Percentiles rank a stretch among this genome's conserved stretches.
These are phyloP conservation scores for Rhizoclosmatium globosum DNA, from an alignment of 192 early-diverging fungal species.

Conservation along the genomic window DNA sequence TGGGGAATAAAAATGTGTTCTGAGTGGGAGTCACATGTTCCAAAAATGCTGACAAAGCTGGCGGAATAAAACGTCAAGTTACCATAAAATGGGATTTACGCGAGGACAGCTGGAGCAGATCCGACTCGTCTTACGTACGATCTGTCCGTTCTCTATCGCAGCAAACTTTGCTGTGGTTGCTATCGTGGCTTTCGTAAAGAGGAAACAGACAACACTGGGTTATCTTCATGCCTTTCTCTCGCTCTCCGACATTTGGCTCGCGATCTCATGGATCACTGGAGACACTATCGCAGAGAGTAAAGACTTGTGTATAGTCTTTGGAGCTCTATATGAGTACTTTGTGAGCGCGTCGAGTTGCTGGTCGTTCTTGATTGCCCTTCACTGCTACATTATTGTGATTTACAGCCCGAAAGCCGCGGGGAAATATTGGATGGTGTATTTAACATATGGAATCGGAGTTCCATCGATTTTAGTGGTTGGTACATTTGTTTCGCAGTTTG, in stretches of 20 bases:
- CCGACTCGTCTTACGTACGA: not conserved
- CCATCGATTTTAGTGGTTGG: not conserved
- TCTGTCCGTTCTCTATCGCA: slow-evolving; percentile 1
- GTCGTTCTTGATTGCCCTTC: slow-evolving; percentile 3
- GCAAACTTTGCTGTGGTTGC: not conserved
- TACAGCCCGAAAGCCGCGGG: not conserved
- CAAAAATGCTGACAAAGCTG: too few relatives aligned
- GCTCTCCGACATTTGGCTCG: not conserved
- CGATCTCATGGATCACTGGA: not conserved
- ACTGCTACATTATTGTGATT: not conserved
- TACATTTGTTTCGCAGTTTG: not conserved
- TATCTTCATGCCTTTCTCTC: not conserved
- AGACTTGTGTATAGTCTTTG: not conserved
- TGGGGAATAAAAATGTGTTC: not conserved
- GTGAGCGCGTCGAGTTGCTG: not conserved
- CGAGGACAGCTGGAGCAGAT: not conserved
- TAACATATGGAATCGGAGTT: not conserved
- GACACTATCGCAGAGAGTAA: not conserved
- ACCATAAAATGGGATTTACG: not conserved
- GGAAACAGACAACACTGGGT: not conserved
- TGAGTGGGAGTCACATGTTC: not conserved
- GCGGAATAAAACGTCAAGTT: too few relatives aligned
- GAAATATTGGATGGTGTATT: not conserved
- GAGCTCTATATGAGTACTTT: not conserved
- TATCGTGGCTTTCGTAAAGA: not conserved